Evolutionary conservation across 1,139 yeast genomes (phyloP), one percentile per base, ranked within the genome.

Genomic region (Geotrichum fermentans): DNA sequence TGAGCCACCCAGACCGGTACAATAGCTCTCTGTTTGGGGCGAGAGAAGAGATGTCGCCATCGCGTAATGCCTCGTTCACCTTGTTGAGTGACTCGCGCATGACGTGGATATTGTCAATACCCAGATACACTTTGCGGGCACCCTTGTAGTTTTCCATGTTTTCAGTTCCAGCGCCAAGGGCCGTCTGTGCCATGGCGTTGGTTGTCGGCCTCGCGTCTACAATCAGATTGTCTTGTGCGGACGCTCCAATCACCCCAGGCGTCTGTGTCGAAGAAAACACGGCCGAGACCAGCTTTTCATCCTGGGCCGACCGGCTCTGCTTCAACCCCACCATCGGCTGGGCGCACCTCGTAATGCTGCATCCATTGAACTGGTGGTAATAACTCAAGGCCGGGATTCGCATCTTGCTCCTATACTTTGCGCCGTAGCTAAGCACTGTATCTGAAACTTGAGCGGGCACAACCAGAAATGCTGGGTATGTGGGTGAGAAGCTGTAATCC

Each of bases 121-220:
- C 95, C 52, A 95, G 73, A 61, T 87, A 92, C 21, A 87, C 75
- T 62, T 89, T 84, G 49, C 78, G 73, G 34, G 81, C 79, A 2
- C 68, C 68, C 51, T 80, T 75, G 67, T 92, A 90, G 61, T 87
- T 80, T 54, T 90, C 97, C 74, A 89, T 86, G 57, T 79, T 83
- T 62, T 92, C 98, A 0, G 97, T 84, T 0, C 98, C 98, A 4
- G 97, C 98, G 5, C 98, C 98, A 24, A 92, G 69, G 0, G 97
- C 97, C 51, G 89, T 88, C 62, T 92, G 98, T 0, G 97, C 98
- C 80, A 89, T 79, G 10, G 98, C 97, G 66, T 92, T 92, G 0
- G 97, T 84, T 11, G 89, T 67, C 0, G 98, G 98, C 51, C 98
- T 72, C 22, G 95, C 84, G 68, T 92, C 98, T 2, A 89, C 92